Evolutionary conservation across 2,329 filamentous ascomycete genomes (phyloP).

Genomic region (Beauveria scarabaeidicola): DNA sequence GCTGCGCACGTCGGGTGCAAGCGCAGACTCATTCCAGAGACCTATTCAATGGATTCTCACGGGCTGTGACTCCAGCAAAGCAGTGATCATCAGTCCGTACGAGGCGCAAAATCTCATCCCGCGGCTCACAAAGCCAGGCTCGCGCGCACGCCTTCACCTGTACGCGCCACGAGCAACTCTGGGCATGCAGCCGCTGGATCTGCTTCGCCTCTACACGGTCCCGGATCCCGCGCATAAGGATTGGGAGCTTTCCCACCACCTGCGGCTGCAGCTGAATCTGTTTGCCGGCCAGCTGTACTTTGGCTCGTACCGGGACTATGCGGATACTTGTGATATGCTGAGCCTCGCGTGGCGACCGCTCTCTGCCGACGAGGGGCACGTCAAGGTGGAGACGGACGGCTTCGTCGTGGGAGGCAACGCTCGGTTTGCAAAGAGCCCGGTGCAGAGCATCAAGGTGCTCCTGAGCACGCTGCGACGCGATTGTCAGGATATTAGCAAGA

Average conservation of each 20-base stretch:
- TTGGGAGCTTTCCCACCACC: background rate
- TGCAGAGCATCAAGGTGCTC: constrained; percentile 29
- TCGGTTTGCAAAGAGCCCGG: constrained; percentile 24
- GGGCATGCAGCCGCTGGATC: background rate
- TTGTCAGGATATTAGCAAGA: constrained; percentile 30
- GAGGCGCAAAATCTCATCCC: constrained; percentile 47
- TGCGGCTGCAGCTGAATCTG: constrained; percentile 40
- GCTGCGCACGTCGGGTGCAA: background rate
- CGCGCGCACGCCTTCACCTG: constrained; percentile 34
- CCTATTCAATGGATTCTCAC: constrained; percentile 3
- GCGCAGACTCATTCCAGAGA: background rate
- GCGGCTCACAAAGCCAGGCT: constrained; percentile 22
- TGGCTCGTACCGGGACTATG: constrained; percentile 44
- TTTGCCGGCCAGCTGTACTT: constrained; percentile 64
- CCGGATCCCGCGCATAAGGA: background rate
- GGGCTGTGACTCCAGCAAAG: background rate
- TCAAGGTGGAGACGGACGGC: constrained; percentile 18
- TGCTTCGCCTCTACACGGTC: background rate
- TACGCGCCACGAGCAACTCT: constrained; percentile 25
- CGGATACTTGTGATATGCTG: constrained; percentile 39
- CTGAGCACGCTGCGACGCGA: constrained; percentile 29
- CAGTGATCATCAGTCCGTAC: constrained; percentile 51
- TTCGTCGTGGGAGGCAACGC: constrained; percentile 21
- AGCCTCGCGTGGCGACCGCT: constrained; percentile 32
- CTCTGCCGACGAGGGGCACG: constrained; percentile 16